Base-by-base conservation (phyloP, 495 filamentous ascomycete species). In the Glonium stellatum region DNA sequence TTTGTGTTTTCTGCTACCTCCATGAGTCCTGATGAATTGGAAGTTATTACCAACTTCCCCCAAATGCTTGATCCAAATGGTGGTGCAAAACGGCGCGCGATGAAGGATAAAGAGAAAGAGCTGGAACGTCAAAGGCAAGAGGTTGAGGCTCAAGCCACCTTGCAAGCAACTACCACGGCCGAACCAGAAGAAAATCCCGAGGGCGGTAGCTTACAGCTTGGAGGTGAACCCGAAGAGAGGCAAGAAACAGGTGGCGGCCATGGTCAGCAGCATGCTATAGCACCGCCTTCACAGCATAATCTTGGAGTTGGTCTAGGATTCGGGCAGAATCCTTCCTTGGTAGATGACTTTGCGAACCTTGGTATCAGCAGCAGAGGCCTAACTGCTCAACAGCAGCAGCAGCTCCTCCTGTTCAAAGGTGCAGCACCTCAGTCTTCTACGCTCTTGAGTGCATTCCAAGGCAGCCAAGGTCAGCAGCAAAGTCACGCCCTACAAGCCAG, bases 131-230 rank as follows among this genome's bases (percentile, higher is more conserved):
- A 84, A 19, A 67, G 69, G 4, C 82, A 83, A 23, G 79, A 86
- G 62, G 71, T 74, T 12, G 82, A 86, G 37, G 75, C 73, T 6
- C 84, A 89, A 55, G 84, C 79, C 57, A 64, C 80, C 12, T 59
- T 82, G 1, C 77, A 80, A 59, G 72, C 77, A 21, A 68, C 52
- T 0, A 36, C 67, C 9, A 23, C 62, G 0, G 34, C 39, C 37
- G 67, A 70, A n/a, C 35, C 44, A 5, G 58, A 61, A 19, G 72
- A 77, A 41, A 79, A 82, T 48, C 82, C 84, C 2, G 89, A 90
- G 67, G 89, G 86, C 69, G 89, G 90, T 11, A 97, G 92, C 68
- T 78, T 95, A 36, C 90, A 92, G 55, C 79, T 97, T 18, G 92
- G 92, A 55, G 92, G 92, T 9, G 91, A 96, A 66, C 91, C 91